phyloP scores from a whole-genome alignment of 108 stramenopile genomes.

The Hondaea fermentalgiana region DNA sequence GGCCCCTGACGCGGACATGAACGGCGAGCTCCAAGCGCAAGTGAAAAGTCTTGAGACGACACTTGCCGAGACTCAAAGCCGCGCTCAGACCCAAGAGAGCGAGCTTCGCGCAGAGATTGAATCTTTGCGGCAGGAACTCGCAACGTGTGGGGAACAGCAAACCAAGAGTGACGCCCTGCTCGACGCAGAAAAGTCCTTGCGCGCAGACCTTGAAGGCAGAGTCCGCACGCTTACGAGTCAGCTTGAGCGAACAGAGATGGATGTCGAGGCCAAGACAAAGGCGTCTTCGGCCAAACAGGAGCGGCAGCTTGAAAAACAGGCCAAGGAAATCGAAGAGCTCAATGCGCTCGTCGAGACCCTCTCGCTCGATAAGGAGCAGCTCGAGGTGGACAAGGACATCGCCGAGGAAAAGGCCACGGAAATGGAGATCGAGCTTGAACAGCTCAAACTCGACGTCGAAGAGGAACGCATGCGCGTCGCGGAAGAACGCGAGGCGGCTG shows the following conservation, averaged over 20 bases:
- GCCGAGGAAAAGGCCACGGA: background rate
- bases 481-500: background rate
- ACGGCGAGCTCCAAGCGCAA: background rate
- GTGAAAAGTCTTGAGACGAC: background rate
- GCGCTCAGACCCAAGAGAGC: background rate
- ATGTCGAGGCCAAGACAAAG: background rate
- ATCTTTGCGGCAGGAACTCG: background rate
- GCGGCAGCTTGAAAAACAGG: background rate
- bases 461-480: background rate
- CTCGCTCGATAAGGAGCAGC: background rate
- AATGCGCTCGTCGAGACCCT: background rate
- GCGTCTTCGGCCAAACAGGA: background rate
- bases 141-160: background rate
- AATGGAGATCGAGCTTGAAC: background rate
- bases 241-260: background rate
- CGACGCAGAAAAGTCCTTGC: background rate
- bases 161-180: background rate
- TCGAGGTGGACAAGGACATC: background rate
- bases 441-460: background rate
- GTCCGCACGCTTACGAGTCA: background rate
- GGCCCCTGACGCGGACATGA: background rate
- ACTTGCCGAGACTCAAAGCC: background rate
- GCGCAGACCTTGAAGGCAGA: background rate
- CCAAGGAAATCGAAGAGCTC: conserved; percentile 8
- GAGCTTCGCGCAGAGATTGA: background rate